Conservation (phyloP, 306 rosid species). For the Prunus davidiana region DNA sequence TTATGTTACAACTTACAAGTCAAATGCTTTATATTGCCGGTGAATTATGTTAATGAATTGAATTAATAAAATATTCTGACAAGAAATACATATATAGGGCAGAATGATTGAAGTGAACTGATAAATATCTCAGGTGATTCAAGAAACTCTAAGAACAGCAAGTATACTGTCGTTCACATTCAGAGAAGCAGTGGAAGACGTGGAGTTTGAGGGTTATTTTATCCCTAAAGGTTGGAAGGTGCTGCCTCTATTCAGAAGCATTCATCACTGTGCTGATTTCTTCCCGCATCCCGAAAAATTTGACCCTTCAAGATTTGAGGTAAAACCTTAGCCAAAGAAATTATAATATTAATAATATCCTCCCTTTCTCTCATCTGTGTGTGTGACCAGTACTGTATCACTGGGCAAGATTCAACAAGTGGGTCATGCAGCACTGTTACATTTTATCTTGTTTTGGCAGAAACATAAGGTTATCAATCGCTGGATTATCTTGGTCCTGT, state of each 20-base stretch:
- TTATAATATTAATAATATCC: neutral
- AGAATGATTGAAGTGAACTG: neutral
- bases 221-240: slow-evolving; percentile 98
- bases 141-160: slow-evolving; percentile 83
- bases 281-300: slow-evolving; percentile 85
- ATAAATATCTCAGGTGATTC: slow-evolving; percentile 52
- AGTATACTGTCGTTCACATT: slow-evolving; percentile 87
- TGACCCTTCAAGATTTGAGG: slow-evolving; percentile 96
- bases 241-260: slow-evolving; percentile 89
- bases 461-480: slow-evolving; percentile 51
- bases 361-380: neutral
- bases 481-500: slow-evolving; percentile 31
- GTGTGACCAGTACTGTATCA: neutral
- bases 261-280: slow-evolving; percentile 70
- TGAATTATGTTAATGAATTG: no score
- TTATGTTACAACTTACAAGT: no score
- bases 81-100: neutral
- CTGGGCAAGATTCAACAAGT: slow-evolving; percentile 4
- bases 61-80: no score
- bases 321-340: slow-evolving; percentile 14
- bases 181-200: slow-evolving; percentile 85
- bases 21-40: no score
- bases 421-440: slow-evolving; percentile 3
- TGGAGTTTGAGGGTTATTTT: slow-evolving; percentile 72
- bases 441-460: slow-evolving; percentile 29